These are phyloP conservation scores for Mycena rosella DNA, from an alignment of 768 basidiomycete species.

Conservation along the genomic window DNA sequence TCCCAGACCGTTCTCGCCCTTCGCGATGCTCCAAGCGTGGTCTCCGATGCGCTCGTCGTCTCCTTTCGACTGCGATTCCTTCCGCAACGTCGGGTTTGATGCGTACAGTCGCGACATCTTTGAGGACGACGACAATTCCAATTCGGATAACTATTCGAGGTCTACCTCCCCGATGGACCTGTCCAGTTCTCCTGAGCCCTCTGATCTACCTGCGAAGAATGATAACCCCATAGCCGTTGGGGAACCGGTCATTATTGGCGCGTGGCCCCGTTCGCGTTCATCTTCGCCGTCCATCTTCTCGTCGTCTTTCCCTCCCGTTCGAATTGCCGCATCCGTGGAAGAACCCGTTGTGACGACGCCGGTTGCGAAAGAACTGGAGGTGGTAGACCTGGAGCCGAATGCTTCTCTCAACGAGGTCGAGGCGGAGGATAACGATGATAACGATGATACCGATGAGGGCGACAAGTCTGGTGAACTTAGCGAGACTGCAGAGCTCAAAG, in stretches of 20 bases:
- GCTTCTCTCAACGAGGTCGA: neutral
- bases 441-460: constrained; percentile 2
- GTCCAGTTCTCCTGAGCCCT: constrained; percentile 36
- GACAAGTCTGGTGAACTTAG: constrained; percentile 18
- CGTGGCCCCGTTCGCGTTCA: constrained; percentile 56
- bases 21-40: neutral
- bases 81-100: constrained; percentile 28
- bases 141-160: constrained; percentile 27
- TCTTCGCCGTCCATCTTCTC: constrained; percentile 44
- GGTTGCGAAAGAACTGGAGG: constrained; percentile 26
- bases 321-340: constrained; percentile 16
- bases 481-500: constrained; percentile 30
- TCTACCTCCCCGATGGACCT: constrained; percentile 36
- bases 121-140: constrained; percentile 31
- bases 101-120: constrained; percentile 34
- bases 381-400: neutral
- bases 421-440: neutral
- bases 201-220: constrained; percentile 21
- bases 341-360: constrained; percentile 35
- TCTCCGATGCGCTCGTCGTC: constrained; percentile 5
- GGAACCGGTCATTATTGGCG: constrained; percentile 58
- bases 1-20: constrained; percentile 16
- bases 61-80: constrained; percentile 13
- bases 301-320: constrained; percentile 29
- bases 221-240: constrained; percentile 22